Evolutionary conservation across 176 grass and related monocot species (phyloP).

Genomic region (Saccharum officinarum): DNA sequence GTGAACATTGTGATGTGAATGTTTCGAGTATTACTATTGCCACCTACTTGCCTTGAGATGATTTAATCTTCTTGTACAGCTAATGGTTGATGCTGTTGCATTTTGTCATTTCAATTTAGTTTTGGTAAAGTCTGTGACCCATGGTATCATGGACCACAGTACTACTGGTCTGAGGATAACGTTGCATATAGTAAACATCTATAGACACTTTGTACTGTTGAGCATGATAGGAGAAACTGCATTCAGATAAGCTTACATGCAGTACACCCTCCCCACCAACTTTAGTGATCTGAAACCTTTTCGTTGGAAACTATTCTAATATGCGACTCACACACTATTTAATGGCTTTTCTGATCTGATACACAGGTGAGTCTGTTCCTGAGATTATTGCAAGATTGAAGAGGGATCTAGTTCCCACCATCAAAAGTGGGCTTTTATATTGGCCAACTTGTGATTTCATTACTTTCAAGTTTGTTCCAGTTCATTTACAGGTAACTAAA

Average conservation of each 20-base stretch:
- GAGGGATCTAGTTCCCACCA: constrained; percentile 77
- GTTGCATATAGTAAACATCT: constrained; percentile 34
- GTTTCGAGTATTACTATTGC: neutral
- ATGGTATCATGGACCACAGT: constrained; percentile 29
- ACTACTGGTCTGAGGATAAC: constrained; percentile 36
- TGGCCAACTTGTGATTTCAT: constrained; percentile 97
- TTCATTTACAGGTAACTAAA: constrained; percentile 80
- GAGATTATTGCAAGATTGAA: constrained; percentile 95
- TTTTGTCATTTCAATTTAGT: constrained; percentile 19
- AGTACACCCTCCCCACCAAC: constrained; percentile 8
- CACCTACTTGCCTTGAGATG: neutral
- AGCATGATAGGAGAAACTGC: constrained; percentile 26
- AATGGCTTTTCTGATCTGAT: constrained; percentile 40
- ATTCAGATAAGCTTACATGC: constrained; percentile 23
- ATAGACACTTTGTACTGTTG: constrained; percentile 20
- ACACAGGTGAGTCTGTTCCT: constrained; percentile 62
- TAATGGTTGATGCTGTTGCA: constrained; percentile 8
- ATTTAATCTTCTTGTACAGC: neutral
- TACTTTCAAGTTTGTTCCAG: constrained; percentile 92
- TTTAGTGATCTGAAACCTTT: neutral
- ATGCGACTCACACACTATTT: constrained; percentile 21
- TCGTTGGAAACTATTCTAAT: constrained; percentile 4
- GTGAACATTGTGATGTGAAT: constrained; percentile 3
- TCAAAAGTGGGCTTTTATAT: constrained; percentile 78
- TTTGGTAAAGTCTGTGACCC: constrained; percentile 9